These are phyloP conservation scores for Ascomycota sp. DNA, from an alignment of 2,329 filamentous ascomycete genomes.

Conservation along the genomic window DNA sequence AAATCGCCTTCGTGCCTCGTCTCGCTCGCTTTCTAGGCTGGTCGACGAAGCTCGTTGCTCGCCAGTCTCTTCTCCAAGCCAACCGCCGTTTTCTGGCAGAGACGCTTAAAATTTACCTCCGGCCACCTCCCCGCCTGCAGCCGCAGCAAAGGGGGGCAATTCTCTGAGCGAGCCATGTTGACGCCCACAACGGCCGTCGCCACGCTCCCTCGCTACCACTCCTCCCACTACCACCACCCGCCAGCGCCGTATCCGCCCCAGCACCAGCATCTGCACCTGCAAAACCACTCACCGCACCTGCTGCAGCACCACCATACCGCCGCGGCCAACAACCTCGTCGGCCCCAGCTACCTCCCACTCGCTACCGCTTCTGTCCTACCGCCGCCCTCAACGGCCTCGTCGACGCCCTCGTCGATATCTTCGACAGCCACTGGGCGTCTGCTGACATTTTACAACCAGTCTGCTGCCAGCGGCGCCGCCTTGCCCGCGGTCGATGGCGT, in stretches of 20 bases:
- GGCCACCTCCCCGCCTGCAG: constrained; percentile 1
- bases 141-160: constrained; percentile 1
- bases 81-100: not conserved
- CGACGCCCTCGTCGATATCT: constrained; percentile 5
- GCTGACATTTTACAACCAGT: constrained; percentile 9
- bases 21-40: no score
- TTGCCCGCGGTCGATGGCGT: constrained; percentile 14
- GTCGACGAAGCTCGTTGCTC: no score
- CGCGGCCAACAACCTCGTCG: constrained; percentile 6
- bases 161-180: constrained; percentile 36
- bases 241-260: constrained; percentile 29
- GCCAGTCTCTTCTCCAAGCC: not conserved
- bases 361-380: constrained; percentile 9
- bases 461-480: constrained; percentile 6
- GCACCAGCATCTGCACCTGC: constrained; percentile 3
- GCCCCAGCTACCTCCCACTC: no score
- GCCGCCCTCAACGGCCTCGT: constrained; percentile 8
- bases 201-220: constrained; percentile 49
- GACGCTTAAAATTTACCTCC: not conserved
- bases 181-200: constrained; percentile 61
- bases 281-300: not conserved
- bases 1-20: no score
- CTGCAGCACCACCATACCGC: constrained; percentile 3
- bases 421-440: constrained; percentile 8
- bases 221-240: constrained; percentile 45